Base-by-base conservation (phyloP, 2,329 filamentous ascomycete species). In the Colletotrichum zoysiae region DNA sequence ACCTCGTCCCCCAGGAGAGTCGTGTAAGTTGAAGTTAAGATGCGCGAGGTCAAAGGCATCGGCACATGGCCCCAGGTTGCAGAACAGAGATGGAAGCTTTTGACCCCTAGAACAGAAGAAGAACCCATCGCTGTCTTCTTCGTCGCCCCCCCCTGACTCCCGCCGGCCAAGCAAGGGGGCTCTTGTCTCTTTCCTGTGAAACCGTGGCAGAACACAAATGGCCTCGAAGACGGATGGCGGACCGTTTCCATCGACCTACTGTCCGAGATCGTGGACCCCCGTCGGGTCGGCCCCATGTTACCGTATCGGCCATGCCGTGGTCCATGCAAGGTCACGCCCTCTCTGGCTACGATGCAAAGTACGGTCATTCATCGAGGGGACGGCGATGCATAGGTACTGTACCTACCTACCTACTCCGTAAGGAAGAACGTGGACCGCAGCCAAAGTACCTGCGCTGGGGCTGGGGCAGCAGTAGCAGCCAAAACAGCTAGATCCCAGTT, bases 171-270 rank as follows among this genome's bases (percentile, higher is more conserved):
- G 26, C 65, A 67, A 58, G 68, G 33, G 42, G 42, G 12, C 59
- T 63, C 65, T 71, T 26, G 42, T 57, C 68, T 56, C 50, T 50
- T 71, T 51, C 33, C 53, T 55, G 59, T 64, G 69, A 70, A 73
- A 70, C 62, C 62, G 60, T 67, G 61, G 67, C 55, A 71, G 62
- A 56, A 44, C 61, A 51, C 61, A 58, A 63, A 51, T 26, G 51
- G 56, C 30, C 30, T 30, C 30, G 67, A 64, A 33, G 58, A 64
- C 7, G 61, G 51, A 70, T 61, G 55, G 65, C 66, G 56, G 38
- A 18, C 51, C 65, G 61, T 35, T 30, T 60, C 66, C 33, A 56
- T 56, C 56, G 44, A 61, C 53, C 51, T 51, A 26, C 33, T 46
- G 44, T 35, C 50, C 60, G 67, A 63, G 51, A 65, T 70, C 53